phyloP scores from a whole-genome alignment of 805 yeast genomes.

The Yamadazyma akitaensis region DNA sequence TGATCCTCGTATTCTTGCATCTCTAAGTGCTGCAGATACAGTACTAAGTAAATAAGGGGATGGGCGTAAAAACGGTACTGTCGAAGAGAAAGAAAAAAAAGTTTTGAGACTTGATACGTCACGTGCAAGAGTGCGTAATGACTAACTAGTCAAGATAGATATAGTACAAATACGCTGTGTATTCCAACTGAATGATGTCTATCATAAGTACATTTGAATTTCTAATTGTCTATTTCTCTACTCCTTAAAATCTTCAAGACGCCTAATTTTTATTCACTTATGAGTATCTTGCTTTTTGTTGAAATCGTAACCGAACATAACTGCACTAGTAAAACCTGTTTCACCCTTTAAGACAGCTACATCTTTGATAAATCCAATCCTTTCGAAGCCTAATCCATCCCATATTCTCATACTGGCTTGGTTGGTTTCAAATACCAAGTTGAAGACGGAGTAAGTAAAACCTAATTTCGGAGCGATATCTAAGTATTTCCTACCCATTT shows the following conservation, averaged over 20 bases:
- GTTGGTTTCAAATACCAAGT: conserved; percentile 81
- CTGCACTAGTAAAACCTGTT: conserved; percentile 67
- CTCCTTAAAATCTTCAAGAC: too few species aligned
- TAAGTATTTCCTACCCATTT: conserved; percentile 66
- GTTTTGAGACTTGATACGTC: background rate
- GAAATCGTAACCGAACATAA: conserved; percentile 65
- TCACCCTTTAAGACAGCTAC: conserved; percentile 71
- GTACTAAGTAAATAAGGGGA: conserved; percentile 5
- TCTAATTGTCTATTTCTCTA: background rate
- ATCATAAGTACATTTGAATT: background rate
- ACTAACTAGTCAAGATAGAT: background rate
- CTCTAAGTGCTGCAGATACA: background rate
- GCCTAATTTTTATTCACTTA: too few species aligned
- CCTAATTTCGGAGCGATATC: conserved; percentile 76
- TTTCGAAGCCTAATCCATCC: conserved; percentile 79
- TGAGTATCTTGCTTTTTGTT: background rate
- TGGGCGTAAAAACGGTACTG: conserved; percentile 6
- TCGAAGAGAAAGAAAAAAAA: background rate
- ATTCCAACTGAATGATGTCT: too few species aligned
- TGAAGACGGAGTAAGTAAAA: conserved; percentile 79
- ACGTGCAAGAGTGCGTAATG: background rate
- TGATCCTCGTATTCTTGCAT: conserved; percentile 9
- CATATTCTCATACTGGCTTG: conserved; percentile 72
- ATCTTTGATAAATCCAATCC: conserved; percentile 71
- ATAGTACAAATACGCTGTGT: background rate